Conservation (phyloP, 2,329 filamentous ascomycete species). For the Didymellaceae sp. region DNA sequence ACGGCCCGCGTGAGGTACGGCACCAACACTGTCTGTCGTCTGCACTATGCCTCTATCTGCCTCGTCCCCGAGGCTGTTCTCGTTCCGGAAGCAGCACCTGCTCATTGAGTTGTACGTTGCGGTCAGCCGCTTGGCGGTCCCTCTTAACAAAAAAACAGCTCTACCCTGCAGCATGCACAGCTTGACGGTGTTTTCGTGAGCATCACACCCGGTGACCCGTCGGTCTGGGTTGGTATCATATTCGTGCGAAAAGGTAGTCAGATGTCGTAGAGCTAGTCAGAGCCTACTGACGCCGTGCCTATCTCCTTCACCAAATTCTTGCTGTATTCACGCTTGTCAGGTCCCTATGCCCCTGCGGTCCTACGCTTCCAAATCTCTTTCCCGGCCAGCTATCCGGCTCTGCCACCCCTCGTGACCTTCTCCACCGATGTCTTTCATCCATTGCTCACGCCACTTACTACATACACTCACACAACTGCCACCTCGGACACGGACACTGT, state of each 20-base stretch:
- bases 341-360: constrained; percentile 86
- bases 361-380: constrained; percentile 92
- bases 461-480: constrained; percentile 87
- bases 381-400: constrained; percentile 76
- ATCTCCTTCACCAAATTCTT: constrained; percentile 8
- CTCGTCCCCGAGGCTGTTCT: constrained; percentile 40
- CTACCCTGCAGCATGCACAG: constrained; percentile 79
- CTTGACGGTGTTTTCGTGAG: constrained; percentile 88
- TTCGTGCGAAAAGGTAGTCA: constrained; percentile 83
- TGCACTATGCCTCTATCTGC: constrained; percentile 13
- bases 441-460: constrained; percentile 89
- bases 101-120: constrained; percentile 78
- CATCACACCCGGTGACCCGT: constrained; percentile 79
- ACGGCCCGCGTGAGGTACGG: not conserved
- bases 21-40: constrained; percentile 7
- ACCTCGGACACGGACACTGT: constrained; percentile 75
- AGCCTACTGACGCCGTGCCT: constrained; percentile 14
- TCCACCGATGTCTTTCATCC: constrained; percentile 94
- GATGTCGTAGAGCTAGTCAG: constrained; percentile 23
- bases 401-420: constrained; percentile 87
- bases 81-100: constrained; percentile 75
- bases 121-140: constrained; percentile 23
- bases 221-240: constrained; percentile 86
- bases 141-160: constrained; percentile 59
- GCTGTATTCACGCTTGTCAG: constrained; percentile 57